Evolutionary conservation across 257 asterid species (phyloP).

Genomic region (Scutellaria minor): DNA sequence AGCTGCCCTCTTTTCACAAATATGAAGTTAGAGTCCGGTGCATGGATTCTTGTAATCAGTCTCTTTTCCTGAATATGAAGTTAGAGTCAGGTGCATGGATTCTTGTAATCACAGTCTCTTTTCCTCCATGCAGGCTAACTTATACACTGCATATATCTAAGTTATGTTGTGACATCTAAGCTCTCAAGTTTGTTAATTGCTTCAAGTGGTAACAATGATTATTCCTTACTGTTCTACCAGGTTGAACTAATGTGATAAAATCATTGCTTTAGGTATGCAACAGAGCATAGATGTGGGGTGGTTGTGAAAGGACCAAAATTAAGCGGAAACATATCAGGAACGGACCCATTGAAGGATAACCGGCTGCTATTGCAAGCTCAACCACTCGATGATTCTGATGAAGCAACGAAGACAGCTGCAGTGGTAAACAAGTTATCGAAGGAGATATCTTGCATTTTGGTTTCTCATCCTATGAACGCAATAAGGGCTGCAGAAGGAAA

Average conservation of each 20-base stretch:
- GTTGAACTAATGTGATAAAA: slow-evolving; percentile 28
- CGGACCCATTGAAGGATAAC: slow-evolving; percentile 95
- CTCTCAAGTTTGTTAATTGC: background rate
- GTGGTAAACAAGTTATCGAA: slow-evolving; percentile 87
- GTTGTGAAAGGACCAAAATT: slow-evolving; percentile 97
- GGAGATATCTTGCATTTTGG: slow-evolving; percentile 82
- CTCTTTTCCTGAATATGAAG: slow-evolving; percentile 81
- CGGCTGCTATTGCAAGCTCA: slow-evolving; percentile 79
- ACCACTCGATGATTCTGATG: slow-evolving; percentile 87
- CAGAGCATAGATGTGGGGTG: slow-evolving; percentile 99
- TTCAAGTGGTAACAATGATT: slow-evolving; percentile 1
- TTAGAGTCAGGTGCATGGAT: slow-evolving; percentile 81
- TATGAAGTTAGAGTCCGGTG: too few relatives aligned
- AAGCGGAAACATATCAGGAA: slow-evolving; percentile 97
- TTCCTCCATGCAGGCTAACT: background rate
- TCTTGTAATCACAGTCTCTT: background rate
- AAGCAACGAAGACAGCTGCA: slow-evolving; percentile 80
- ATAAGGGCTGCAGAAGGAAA: slow-evolving; percentile 83
- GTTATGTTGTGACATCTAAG: slow-evolving; percentile 14
- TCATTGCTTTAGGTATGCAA: slow-evolving; percentile 72
- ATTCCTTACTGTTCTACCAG: slow-evolving; percentile 12
- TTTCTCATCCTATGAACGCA: slow-evolving; percentile 78
- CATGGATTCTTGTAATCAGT: background rate
- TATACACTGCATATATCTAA: background rate
- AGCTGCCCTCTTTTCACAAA: slow-evolving; percentile 44